Percentiles rank a stretch among this genome's conserved stretches.
phyloP scores from a whole-genome alignment of 2,329 filamentous ascomycete species.

The Ophiocordyceps camponoti-saundersi region DNA sequence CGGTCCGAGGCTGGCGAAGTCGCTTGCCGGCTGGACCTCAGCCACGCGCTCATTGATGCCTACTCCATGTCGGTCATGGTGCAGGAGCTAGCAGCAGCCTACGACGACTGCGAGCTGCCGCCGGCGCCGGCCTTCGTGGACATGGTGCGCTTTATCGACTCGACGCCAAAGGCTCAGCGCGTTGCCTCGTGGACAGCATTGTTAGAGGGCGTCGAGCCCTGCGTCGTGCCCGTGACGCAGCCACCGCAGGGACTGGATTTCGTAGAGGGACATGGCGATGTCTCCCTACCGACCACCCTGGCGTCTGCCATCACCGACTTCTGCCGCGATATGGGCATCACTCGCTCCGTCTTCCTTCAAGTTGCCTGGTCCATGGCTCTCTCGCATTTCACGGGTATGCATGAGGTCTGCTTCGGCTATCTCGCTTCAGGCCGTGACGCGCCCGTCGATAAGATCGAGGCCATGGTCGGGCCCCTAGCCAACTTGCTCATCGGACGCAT shows the following conservation, averaged over 20 bases:
- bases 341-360: slow-evolving; percentile 31
- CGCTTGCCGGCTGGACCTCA: slow-evolving; percentile 13
- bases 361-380: slow-evolving; percentile 34
- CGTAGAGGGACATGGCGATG: not conserved
- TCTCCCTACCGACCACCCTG: not conserved
- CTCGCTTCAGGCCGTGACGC: slow-evolving; percentile 35
- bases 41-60: slow-evolving; percentile 14
- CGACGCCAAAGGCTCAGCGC: slow-evolving; percentile 1
- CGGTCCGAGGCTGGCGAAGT: slow-evolving; percentile 3
- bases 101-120: slow-evolving; percentile 5
- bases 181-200: slow-evolving; percentile 3
- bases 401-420: slow-evolving; percentile 35
- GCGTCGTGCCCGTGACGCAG: slow-evolving; percentile 2
- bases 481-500: slow-evolving; percentile 37
- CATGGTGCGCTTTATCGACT: slow-evolving; percentile 2
- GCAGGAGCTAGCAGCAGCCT: slow-evolving; percentile 10
- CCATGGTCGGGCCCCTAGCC: slow-evolving; percentile 33
- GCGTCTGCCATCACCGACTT: slow-evolving; percentile 7
- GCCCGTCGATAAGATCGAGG: slow-evolving; percentile 26
- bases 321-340: slow-evolving; percentile 22
- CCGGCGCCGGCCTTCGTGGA: slow-evolving; percentile 1
- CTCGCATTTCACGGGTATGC: slow-evolving; percentile 24
- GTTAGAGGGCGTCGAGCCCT: slow-evolving; percentile 2
- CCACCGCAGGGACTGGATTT: not conserved
- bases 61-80: slow-evolving; percentile 12